phyloP scores from a whole-genome alignment of 176 grass and related monocot species.

The Zoysia japonica region DNA sequence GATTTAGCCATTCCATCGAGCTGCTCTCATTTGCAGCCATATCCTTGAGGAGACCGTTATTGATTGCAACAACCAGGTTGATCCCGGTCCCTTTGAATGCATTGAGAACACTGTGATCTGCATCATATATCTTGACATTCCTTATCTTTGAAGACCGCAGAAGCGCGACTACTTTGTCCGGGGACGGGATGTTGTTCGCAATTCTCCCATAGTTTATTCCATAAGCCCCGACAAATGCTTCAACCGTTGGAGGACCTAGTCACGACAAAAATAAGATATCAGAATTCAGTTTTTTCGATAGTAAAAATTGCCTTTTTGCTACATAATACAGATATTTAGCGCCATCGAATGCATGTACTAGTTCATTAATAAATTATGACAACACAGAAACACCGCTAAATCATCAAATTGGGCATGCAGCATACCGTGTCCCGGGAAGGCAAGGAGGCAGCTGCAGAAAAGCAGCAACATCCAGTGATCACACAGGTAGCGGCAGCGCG shows the following conservation, averaged over 20 bases:
- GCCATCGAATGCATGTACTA: background rate
- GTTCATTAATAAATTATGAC: background rate
- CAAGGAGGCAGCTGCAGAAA: conserved; percentile 58
- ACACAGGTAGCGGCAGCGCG: background rate
- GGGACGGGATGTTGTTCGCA: conserved; percentile 79
- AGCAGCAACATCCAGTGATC: conserved; percentile 31
- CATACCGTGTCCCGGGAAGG: conserved; percentile 48
- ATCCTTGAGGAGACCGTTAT: conserved; percentile 65
- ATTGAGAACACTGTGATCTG: conserved; percentile 70
- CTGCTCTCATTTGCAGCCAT: conserved; percentile 67
- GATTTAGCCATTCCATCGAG: conserved; percentile 79
- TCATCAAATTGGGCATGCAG: background rate
- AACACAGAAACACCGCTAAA: background rate
- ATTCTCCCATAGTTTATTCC: conserved; percentile 95
- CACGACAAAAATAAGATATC: conserved; percentile 36
- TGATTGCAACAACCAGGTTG: conserved; percentile 67
- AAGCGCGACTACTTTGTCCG: conserved; percentile 79
- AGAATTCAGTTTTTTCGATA: background rate
- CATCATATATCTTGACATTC: conserved; percentile 94
- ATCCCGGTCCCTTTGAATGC: conserved; percentile 88
- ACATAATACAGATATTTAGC: background rate
- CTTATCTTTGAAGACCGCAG: conserved; percentile 80
- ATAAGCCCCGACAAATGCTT: conserved; percentile 72
- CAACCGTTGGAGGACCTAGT: conserved; percentile 44
- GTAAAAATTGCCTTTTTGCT: background rate